phyloP scores from a whole-genome alignment of 208 protist species.

The Acanthamoeba castellanii region DNA sequence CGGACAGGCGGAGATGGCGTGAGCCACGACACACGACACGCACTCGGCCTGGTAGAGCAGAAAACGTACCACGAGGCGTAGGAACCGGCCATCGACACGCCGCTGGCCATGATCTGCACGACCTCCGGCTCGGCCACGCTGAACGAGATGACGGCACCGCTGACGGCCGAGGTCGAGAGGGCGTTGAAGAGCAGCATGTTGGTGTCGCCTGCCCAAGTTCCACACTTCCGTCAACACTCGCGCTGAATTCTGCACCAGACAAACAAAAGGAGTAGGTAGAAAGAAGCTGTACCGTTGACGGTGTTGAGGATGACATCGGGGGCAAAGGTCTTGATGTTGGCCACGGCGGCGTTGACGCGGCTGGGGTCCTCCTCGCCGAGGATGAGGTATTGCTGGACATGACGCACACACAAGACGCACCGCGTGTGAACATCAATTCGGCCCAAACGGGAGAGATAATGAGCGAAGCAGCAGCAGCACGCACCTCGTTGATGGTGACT shows the following conservation, averaged over 20 bases:
- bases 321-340: neutral
- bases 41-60: neutral
- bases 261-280: neutral
- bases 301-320: conserved; percentile 68
- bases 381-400: neutral
- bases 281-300: conserved; percentile 19
- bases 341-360: neutral
- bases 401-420: neutral
- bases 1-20: neutral
- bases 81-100: conserved; percentile 13
- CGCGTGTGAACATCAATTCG: too few species aligned
- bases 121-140: conserved; percentile 56
- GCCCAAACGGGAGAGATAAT: too few species aligned
- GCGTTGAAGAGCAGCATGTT: conserved; percentile 52
- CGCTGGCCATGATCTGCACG: neutral
- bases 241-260: too few species aligned
- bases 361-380: conserved; percentile 10
- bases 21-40: neutral
- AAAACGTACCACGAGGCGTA: neutral
- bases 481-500: neutral
- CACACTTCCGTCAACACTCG: too few species aligned
- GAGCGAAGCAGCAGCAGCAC: neutral
- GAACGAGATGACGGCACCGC: conserved; percentile 10
- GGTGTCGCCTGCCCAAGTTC: conserved; percentile 24
- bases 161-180: neutral